These are phyloP conservation scores for Phlyctochytrium bullatum DNA, from an alignment of 192 early-diverging fungal species.

Conservation along the genomic window DNA sequence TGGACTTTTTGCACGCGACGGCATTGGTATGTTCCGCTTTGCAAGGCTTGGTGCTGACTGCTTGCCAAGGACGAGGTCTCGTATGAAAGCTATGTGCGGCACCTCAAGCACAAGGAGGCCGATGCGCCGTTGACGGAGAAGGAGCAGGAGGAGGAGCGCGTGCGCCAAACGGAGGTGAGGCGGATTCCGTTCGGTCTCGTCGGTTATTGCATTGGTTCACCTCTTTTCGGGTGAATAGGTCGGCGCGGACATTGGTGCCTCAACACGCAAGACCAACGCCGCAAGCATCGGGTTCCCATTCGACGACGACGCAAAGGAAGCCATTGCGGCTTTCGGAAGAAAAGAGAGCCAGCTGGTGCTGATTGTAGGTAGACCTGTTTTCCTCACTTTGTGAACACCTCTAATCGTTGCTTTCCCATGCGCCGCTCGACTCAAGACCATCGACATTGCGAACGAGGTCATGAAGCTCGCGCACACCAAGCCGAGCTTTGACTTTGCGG, in stretches of 20 bases:
- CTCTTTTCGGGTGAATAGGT: slow-evolving; percentile 26
- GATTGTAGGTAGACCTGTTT: slow-evolving; percentile 19
- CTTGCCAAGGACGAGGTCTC: slow-evolving; percentile 59
- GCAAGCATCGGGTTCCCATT: slow-evolving; percentile 64
- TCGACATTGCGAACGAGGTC: slow-evolving; percentile 18
- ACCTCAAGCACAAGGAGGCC: slow-evolving; percentile 58
- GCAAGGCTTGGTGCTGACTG: not conserved
- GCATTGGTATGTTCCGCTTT: slow-evolving; percentile 37
- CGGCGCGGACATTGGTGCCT: slow-evolving; percentile 51
- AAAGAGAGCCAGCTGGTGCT: slow-evolving; percentile 52
- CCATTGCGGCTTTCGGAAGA: slow-evolving; percentile 51
- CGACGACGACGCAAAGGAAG: slow-evolving; percentile 54
- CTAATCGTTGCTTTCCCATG: not conserved
- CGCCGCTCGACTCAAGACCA: slow-evolving; percentile 12
- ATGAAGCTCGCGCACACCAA: slow-evolving; percentile 32
- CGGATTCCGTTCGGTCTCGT: no score
- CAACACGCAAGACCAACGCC: slow-evolving; percentile 64
- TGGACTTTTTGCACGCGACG: slow-evolving; percentile 81
- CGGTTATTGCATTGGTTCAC: no score
- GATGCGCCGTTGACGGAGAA: slow-evolving; percentile 81
- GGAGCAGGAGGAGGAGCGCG: slow-evolving; percentile 72
- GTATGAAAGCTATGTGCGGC: slow-evolving; percentile 61
- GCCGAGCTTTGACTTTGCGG: slow-evolving; percentile 49
- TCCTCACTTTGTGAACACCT: not conserved
- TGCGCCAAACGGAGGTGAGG: slow-evolving; percentile 62